Percentiles rank a stretch among this genome's conserved stretches.
phyloP scores from a whole-genome alignment of 1,139 yeast species.

The Taphrina communis region DNA sequence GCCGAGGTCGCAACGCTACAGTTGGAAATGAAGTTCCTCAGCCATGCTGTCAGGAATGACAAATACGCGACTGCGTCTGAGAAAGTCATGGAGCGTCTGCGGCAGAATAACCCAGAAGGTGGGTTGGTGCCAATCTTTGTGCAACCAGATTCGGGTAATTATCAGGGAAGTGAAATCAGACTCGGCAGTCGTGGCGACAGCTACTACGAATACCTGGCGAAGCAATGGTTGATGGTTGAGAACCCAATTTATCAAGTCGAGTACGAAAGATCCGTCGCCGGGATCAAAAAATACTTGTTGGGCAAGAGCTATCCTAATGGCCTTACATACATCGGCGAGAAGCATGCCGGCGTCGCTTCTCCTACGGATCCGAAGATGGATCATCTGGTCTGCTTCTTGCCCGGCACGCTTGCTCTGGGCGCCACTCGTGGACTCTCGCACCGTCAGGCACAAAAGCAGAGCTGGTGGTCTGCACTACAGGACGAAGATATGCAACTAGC shows the following conservation, averaged over 20 bases:
- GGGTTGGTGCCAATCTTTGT: slow-evolving; percentile 86
- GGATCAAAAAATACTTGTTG: slow-evolving; percentile 70
- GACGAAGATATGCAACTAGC: slow-evolving; percentile 71
- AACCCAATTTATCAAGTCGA: slow-evolving; percentile 68
- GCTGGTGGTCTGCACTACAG: slow-evolving; percentile 57
- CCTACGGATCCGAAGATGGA: slow-evolving; percentile 82
- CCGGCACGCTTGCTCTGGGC: slow-evolving; percentile 87
- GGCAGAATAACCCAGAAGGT: slow-evolving; percentile 64
- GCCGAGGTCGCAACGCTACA: slow-evolving; percentile 91
- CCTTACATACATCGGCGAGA: slow-evolving; percentile 77
- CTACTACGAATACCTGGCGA: slow-evolving; percentile 85
- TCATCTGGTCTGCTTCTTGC: slow-evolving; percentile 89
- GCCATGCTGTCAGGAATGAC: slow-evolving; percentile 78
- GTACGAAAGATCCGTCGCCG: slow-evolving; percentile 78
- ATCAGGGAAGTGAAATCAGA: slow-evolving; percentile 68
- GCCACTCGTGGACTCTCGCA: slow-evolving; percentile 77
- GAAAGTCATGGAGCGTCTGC: slow-evolving; percentile 57
- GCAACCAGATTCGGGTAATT: slow-evolving; percentile 74
- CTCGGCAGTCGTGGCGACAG: slow-evolving; percentile 93
- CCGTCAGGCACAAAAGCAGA: slow-evolving; percentile 51
- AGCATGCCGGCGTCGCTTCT: slow-evolving; percentile 68
- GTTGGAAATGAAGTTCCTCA: slow-evolving; percentile 82
- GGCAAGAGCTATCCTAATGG: slow-evolving; percentile 67
- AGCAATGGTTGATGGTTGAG: slow-evolving; percentile 82
- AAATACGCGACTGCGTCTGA: slow-evolving; percentile 82